Conservation (phyloP, 495 filamentous ascomycete genomes). For the Trichoderma parareesei region DNA sequence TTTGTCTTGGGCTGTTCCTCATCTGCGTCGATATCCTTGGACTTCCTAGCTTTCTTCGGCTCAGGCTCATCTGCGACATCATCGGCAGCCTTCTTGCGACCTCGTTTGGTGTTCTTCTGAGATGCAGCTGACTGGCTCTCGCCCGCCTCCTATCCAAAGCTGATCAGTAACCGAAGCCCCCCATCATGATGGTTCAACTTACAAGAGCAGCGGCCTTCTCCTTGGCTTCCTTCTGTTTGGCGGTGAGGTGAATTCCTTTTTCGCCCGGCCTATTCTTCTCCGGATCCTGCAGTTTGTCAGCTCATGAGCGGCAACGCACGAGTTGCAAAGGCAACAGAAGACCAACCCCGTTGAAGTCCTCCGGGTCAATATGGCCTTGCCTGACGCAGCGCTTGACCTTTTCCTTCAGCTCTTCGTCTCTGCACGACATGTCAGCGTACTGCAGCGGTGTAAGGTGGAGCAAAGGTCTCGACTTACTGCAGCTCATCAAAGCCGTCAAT, state of each 20-base stretch:
- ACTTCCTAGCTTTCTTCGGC: slow-evolving; percentile 9
- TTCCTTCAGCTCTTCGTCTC: slow-evolving; percentile 42
- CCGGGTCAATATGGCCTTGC: slow-evolving; percentile 65
- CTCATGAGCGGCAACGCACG: neutral
- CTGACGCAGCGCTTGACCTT: slow-evolving; percentile 56
- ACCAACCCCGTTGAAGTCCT: slow-evolving; percentile 73
- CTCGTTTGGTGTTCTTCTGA: slow-evolving; percentile 31
- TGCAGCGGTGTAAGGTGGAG: slow-evolving; percentile 6
- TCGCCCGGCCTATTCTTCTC: slow-evolving; percentile 61
- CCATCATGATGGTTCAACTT: too few species aligned
- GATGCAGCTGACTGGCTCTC: slow-evolving; percentile 22
- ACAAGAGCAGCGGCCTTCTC: slow-evolving; percentile 17
- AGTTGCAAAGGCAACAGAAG: neutral
- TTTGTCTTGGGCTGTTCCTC: neutral
- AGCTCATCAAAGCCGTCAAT: slow-evolving; percentile 72
- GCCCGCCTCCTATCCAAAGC: slow-evolving; percentile 18
- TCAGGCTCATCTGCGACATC: slow-evolving; percentile 23
- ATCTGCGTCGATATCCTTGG: slow-evolving; percentile 3
- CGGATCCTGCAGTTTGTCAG: slow-evolving; percentile 45
- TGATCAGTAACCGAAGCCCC: neutral
- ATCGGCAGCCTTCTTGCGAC: slow-evolving; percentile 29
- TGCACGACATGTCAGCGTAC: slow-evolving; percentile 13
- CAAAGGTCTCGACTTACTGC: slow-evolving; percentile 22
- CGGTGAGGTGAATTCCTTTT: slow-evolving; percentile 47
- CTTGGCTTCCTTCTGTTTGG: slow-evolving; percentile 32